Evolutionary conservation across 176 grass and related monocot genomes (phyloP).

Genomic region (Oropetium thomaeum): DNA sequence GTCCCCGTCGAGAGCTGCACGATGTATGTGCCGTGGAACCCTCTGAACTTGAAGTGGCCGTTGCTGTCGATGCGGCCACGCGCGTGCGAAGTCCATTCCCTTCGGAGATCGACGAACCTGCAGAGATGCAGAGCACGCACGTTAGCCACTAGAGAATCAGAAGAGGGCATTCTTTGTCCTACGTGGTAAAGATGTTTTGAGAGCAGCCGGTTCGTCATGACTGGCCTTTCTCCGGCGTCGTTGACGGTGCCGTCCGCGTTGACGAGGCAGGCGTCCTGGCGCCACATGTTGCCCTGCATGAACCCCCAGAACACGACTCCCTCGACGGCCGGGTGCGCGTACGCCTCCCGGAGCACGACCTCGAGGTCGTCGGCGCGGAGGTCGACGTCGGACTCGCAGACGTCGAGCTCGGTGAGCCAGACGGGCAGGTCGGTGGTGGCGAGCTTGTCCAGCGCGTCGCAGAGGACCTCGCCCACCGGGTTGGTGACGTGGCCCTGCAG

Average conservation of each 20-base stretch:
- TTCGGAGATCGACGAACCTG: slow-evolving; percentile 48
- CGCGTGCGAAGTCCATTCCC: slow-evolving; percentile 66
- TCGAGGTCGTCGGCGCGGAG: slow-evolving; percentile 76
- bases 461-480: slow-evolving; percentile 59
- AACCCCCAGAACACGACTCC: slow-evolving; percentile 73
- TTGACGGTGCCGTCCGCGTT: slow-evolving; percentile 67
- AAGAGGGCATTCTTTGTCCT: no score
- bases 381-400: slow-evolving; percentile 45
- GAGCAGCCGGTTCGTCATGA: no score
- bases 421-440: slow-evolving; percentile 50
- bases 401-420: slow-evolving; percentile 77
- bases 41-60: slow-evolving; percentile 63
- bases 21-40: slow-evolving; percentile 50
- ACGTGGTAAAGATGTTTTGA: background rate
- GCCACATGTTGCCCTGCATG: slow-evolving; percentile 62
- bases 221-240: slow-evolving; percentile 51
- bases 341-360: slow-evolving; percentile 68
- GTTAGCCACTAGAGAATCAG: background rate
- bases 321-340: slow-evolving; percentile 69
- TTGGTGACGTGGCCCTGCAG: slow-evolving; percentile 61
- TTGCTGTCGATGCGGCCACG: slow-evolving; percentile 43
- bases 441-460: slow-evolving; percentile 62
- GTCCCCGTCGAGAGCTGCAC: slow-evolving; percentile 48
- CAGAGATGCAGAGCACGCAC: background rate
- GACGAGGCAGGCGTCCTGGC: slow-evolving; percentile 54